A percentile compares a stretch with the other conserved stretches of the same genome.
phyloP scores from a whole-genome alignment of 306 rosid genomes.

The Corylus heterophylla region DNA sequence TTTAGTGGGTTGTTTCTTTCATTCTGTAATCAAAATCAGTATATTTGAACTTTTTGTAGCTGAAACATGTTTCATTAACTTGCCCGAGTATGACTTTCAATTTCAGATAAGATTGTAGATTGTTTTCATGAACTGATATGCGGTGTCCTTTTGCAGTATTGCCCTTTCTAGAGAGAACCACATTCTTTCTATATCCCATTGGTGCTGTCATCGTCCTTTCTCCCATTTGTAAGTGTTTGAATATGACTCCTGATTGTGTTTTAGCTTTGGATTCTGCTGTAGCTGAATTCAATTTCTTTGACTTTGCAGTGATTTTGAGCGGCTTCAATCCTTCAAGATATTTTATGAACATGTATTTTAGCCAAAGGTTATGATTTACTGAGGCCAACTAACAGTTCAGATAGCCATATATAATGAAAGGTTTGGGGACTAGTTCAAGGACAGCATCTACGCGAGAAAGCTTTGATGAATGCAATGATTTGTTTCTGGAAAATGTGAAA shows the following conservation, averaged over 20 bases:
- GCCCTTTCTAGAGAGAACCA: conserved; percentile 94
- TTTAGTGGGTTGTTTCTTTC: background rate
- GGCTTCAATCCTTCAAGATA: conserved; percentile 99
- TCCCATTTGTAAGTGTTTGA: conserved; percentile 84
- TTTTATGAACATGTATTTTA: conserved; percentile 84
- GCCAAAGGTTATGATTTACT: conserved; percentile 57
- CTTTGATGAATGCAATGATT: conserved; percentile 36
- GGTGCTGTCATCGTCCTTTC: conserved; percentile 86
- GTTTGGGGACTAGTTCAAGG: conserved; percentile 41
- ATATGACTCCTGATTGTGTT: conserved; percentile 24
- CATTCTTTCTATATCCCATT: conserved; percentile 91
- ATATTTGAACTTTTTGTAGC: background rate
- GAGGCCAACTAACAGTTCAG: conserved; percentile 46
- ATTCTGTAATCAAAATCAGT: background rate
- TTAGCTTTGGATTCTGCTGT: conserved; percentile 18
- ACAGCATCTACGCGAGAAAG: conserved; percentile 40
- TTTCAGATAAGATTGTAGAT: background rate
- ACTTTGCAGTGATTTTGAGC: conserved; percentile 80
- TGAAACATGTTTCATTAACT: background rate
- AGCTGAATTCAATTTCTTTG: conserved; percentile 29
- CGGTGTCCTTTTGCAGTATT: conserved; percentile 60
- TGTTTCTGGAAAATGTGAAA: conserved; percentile 29
- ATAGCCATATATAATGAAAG: conserved; percentile 42
- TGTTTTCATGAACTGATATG: conserved; percentile 28
- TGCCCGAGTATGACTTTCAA: background rate